Base-by-base conservation (phyloP, 2,329 filamentous ascomycete species). In the Diplodia corticola region DNA sequence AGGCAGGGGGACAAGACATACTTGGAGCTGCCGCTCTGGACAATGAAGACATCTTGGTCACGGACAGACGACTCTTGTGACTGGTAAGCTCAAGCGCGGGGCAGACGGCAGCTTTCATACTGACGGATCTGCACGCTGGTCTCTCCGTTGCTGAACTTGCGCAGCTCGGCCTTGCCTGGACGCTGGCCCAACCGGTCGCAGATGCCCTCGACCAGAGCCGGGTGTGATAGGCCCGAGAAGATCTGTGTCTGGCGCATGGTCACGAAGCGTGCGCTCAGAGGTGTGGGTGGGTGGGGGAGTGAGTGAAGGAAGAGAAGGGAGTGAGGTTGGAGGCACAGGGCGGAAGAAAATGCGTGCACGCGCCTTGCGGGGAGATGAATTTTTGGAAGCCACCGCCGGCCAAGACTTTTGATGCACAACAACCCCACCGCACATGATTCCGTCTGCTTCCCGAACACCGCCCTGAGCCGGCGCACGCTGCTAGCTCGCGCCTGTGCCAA, bases 11-110 rank as follows among this genome's bases (percentile, higher is more conserved):
- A 46, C 63, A 40, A 35, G 60, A 72, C 80, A 59, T 76, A 83
- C 82, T 91, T 92, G 76, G 88, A 86, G 81, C 95, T 97, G 70
- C 95, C 95, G 69, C 94, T 98, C 83, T 99, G 95, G 68, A 99
- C 91, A 77, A 99, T 94, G 79, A 98, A 99, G 73, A 99, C 94
- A 85, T 99, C 94, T 80, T 98, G 96, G 77, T 99, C 96, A 72
- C 95, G 91, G 70, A 99, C 93, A 28, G 88, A 90, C 60, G 82
- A 82, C 73, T 83, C 81, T 83, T 69, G 24, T 46, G 20, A 59
- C 30, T 64, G 40, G 57, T 57, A 48, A 68, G 53, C 59, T 59
- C 26, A 53, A 59, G 35, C 37, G 28, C 49, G 51, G 50, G 50
- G 59, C n/a, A 55, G 59, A 53, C 53, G 28, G 40, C 49, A 51